phyloP scores from a whole-genome alignment of 495 filamentous ascomycete genomes.

The Penicillium canescens region DNA sequence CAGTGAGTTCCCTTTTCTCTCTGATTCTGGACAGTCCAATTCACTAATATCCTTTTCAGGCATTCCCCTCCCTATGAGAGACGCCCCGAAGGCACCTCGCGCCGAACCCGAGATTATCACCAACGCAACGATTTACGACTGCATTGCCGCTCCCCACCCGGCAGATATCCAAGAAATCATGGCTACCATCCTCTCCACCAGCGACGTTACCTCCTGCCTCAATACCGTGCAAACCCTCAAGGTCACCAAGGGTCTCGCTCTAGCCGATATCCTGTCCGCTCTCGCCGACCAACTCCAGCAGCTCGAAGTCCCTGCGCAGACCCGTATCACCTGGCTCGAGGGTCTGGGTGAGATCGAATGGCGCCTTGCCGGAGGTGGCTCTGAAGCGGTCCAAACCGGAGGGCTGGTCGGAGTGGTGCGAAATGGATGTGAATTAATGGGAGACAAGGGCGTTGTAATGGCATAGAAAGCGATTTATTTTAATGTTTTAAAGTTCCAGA shows the following conservation, averaged over 20 bases:
- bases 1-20: conserved; percentile 50
- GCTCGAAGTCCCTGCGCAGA: conserved; percentile 83
- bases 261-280: conserved; percentile 90
- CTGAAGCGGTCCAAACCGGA: conserved; percentile 88
- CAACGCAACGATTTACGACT: conserved; percentile 91
- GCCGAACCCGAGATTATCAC: conserved; percentile 77
- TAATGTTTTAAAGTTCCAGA: background rate
- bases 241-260: conserved; percentile 78
- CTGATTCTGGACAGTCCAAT: background rate
- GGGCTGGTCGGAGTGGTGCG: conserved; percentile 88
- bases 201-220: conserved; percentile 84
- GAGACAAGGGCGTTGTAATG: conserved; percentile 23
- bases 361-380: conserved; percentile 82
- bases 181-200: conserved; percentile 75
- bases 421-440: conserved; percentile 78
- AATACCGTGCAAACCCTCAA: conserved; percentile 86
- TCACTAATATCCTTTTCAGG: conserved; percentile 32
- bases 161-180: conserved; percentile 83
- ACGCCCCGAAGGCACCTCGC: conserved; percentile 56
- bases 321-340: conserved; percentile 87
- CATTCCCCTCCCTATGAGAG: conserved; percentile 68
- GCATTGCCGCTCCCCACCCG: conserved; percentile 93
- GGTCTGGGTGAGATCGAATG: conserved; percentile 92
- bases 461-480: conserved; percentile 14
- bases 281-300: conserved; percentile 77